These are phyloP conservation scores for Phaeosphaeriaceae sp. DNA, from an alignment of 2,329 filamentous ascomycete genomes.

Conservation along the genomic window DNA sequence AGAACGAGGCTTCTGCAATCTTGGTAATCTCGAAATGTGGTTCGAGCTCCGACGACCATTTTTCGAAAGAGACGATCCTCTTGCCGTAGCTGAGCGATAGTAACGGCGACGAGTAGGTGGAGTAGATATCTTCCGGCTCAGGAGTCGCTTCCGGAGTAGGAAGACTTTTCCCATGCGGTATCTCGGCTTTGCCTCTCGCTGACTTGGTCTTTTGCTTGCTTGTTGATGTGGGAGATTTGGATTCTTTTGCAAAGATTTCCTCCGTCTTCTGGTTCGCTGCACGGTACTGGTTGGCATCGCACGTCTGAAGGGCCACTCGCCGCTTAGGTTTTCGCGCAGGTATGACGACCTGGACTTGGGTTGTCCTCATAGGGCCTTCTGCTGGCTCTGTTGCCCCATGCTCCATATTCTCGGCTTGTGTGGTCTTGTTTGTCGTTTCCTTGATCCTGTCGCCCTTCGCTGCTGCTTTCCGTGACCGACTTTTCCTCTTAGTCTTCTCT, in stretches of 20 bases:
- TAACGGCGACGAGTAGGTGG: conserved; percentile 33
- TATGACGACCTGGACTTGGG: background rate
- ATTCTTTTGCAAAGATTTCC: background rate
- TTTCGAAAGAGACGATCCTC: conserved; percentile 43
- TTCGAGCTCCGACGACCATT: conserved; percentile 53
- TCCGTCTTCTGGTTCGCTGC: background rate
- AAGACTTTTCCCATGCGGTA: conserved; percentile 13
- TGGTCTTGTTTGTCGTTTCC: background rate
- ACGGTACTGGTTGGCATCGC: background rate
- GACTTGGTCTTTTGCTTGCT: conserved; percentile 16
- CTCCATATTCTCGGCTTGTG: background rate
- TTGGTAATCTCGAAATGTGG: conserved; percentile 62
- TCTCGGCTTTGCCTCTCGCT: conserved; percentile 14
- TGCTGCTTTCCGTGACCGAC: conserved; percentile 10
- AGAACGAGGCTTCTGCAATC: conserved; percentile 72
- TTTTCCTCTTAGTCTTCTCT: conserved; percentile 12
- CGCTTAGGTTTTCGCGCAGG: background rate
- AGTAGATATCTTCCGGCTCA: conserved; percentile 34
- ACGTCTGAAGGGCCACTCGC: background rate
- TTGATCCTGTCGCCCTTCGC: background rate
- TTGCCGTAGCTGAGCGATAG: conserved; percentile 39
- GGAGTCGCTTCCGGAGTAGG: conserved; percentile 31
- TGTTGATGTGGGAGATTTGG: conserved; percentile 11
- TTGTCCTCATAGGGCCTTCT: background rate
- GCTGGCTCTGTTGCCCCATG: background rate